These are phyloP conservation scores for Nidularia pulvinata DNA, from an alignment of 768 basidiomycete species.

Conservation along the genomic window DNA sequence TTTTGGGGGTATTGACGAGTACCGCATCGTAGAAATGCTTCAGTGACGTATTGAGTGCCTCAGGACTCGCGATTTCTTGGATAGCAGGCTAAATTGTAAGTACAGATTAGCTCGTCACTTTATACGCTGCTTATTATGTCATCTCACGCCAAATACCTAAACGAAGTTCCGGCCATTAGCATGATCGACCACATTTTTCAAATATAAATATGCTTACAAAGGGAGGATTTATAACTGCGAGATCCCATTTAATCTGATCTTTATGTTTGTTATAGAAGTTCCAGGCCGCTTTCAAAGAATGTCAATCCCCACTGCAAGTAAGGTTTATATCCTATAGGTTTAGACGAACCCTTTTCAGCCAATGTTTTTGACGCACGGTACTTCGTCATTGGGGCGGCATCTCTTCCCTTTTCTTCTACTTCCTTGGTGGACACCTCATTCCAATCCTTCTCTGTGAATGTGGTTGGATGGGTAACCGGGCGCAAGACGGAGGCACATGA, in stretches of 20 bases:
- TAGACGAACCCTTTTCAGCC: constrained; percentile 2
- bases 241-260: constrained; percentile 39
- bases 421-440: not conserved
- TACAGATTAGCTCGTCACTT: not conserved
- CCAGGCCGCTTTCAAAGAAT: constrained; percentile 26
- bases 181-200: too few species aligned
- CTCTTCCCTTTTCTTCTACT: not conserved
- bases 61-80: not conserved
- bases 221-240: constrained; percentile 49
- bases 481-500: not conserved
- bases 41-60: not conserved
- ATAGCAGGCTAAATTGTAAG: not conserved
- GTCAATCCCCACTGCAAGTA: not conserved
- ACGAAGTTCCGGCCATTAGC: too few species aligned
- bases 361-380: not conserved
- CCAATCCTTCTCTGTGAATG: not conserved
- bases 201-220: constrained; percentile 21
- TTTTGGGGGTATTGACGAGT: not conserved
- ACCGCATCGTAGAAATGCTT: not conserved
- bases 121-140: not conserved
- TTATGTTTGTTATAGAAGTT: constrained; percentile 28
- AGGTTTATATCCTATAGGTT: not conserved
- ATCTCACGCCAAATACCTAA: not conserved
- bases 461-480: not conserved
- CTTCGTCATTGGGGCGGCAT: not conserved